These are phyloP conservation scores for Penicillium sp. DNA, from an alignment of 2,329 filamentous ascomycete species.

Conservation along the genomic window DNA sequence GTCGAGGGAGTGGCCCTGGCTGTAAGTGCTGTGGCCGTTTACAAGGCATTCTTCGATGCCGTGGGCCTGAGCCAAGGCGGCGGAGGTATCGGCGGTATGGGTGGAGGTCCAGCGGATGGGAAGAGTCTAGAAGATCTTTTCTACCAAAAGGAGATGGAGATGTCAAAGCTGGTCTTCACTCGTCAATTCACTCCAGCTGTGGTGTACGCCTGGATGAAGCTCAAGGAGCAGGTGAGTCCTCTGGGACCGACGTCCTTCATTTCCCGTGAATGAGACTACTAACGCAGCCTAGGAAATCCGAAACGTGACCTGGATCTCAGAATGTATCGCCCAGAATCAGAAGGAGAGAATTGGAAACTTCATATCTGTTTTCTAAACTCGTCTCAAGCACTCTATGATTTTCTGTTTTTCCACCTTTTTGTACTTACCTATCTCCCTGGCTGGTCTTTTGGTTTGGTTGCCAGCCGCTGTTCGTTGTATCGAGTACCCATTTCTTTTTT, in stretches of 20 bases:
- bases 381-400: conserved; percentile 9
- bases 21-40: conserved; percentile 88
- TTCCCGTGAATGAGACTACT: conserved; percentile 25
- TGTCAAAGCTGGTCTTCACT: conserved; percentile 92
- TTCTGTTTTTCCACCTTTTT: conserved; percentile 13
- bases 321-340: conserved; percentile 99
- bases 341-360: conserved; percentile 99
- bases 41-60: conserved; percentile 94
- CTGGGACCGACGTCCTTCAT: conserved; percentile 8
- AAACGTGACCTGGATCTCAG: conserved; percentile 99
- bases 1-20: conserved; percentile 90
- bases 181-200: conserved; percentile 93
- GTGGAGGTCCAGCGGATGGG: conserved; percentile 68
- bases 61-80: conserved; percentile 75
- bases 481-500: conserved; percentile 34
- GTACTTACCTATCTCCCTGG: conserved; percentile 21
- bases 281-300: conserved; percentile 76
- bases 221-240: conserved; percentile 82
- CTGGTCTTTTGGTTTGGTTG: conserved; percentile 16
- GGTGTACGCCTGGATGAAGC: conserved; percentile 96
- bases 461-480: conserved; percentile 23
- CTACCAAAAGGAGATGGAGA: conserved; percentile 99
- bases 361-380: conserved; percentile 85
- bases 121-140: conserved; percentile 96
- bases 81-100: conserved; percentile 72